phyloP scores from a whole-genome alignment of 2,329 filamentous ascomycete species.

The Penicillium hordei region DNA sequence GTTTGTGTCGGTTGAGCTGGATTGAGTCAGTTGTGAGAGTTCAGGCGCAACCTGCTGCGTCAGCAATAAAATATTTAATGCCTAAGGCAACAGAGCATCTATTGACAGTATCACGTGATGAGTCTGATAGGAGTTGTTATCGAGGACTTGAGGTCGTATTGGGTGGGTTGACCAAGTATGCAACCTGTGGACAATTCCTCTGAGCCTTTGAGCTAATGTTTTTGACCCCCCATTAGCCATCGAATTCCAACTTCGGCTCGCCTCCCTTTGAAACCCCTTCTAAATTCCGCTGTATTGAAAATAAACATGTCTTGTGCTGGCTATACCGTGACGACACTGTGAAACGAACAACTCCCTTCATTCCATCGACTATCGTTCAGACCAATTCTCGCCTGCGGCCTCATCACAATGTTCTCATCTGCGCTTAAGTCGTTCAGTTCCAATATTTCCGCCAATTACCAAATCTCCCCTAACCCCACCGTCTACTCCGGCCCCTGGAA shows the following conservation, averaged over 20 bases:
- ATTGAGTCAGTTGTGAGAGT: not conserved
- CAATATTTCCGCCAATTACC: constrained; percentile 91
- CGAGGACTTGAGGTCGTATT: not conserved
- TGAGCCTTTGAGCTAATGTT: not conserved
- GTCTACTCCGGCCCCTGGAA: constrained; percentile 91
- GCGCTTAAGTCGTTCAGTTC: constrained; percentile 91
- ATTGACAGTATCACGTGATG: not conserved
- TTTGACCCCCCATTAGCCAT: not conserved
- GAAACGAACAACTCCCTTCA: constrained; percentile 13
- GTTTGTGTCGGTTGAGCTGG: constrained; percentile 6
- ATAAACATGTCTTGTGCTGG: constrained; percentile 4
- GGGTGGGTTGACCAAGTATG: not conserved
- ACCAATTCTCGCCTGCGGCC: not conserved
- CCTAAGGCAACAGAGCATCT: not conserved
- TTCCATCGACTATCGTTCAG: not conserved
- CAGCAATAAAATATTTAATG: not conserved
- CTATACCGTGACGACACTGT: constrained; percentile 11
- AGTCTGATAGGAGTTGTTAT: not conserved
- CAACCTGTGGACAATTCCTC: not conserved
- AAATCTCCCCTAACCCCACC: constrained; percentile 71
- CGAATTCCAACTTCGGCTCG: not conserved
- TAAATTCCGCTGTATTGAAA: not conserved
- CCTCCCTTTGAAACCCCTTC: not conserved
- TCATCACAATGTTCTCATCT: constrained; percentile 79
- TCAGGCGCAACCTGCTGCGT: not conserved